Evolutionary conservation across 108 stramenopile genomes (phyloP).

Genomic region (Bacterosira constricta): DNA sequence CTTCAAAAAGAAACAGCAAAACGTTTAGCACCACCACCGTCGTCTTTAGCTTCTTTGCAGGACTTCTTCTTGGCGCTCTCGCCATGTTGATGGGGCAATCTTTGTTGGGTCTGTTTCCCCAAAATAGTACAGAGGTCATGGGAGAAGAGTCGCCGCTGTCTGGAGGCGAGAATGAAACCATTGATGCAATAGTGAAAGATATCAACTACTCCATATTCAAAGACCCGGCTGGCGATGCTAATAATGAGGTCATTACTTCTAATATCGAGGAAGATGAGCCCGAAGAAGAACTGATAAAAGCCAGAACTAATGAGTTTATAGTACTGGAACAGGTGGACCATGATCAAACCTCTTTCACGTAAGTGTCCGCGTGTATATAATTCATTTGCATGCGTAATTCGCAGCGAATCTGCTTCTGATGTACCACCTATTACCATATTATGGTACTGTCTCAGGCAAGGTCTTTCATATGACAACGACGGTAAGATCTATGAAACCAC

Average conservation of each 20-base stretch:
- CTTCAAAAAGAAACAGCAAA: background rate
- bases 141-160: background rate
- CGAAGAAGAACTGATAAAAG: background rate
- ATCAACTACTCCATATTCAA: background rate
- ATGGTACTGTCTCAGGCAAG: conserved; percentile 70
- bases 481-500: conserved; percentile 76
- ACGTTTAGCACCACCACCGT: background rate
- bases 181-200: background rate
- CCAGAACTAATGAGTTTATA: conserved; percentile 51
- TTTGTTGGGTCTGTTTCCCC: background rate
- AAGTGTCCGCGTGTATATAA: conserved; percentile 16
- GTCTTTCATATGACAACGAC: conserved; percentile 66
- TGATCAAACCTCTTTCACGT: conserved; percentile 71
- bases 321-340: conserved; percentile 64
- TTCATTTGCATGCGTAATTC: background rate
- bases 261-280: background rate
- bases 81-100: background rate
- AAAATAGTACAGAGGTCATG: background rate
- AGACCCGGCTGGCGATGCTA: no score
- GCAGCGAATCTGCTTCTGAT: no score
- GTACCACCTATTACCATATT: background rate
- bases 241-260: no score
- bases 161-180: background rate
- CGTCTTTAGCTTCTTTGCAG: background rate
- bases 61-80: background rate